Evolutionary conservation across 129 eudicot species (phyloP).

Genomic region (Artemisia tridentata): DNA sequence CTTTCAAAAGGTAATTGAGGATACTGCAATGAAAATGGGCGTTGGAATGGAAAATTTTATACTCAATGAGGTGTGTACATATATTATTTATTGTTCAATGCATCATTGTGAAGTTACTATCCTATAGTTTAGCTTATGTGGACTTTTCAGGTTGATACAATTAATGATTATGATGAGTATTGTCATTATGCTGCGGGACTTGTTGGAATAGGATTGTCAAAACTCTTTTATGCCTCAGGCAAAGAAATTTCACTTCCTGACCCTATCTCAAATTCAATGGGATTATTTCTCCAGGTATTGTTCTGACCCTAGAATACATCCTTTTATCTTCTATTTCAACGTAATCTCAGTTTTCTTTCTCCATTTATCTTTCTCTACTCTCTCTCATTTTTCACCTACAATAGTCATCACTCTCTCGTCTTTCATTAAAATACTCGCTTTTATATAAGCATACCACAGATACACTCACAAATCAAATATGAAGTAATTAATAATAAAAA

Average conservation of each 20-base stretch:
- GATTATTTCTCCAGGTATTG: constrained; percentile 91
- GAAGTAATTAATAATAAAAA: no score
- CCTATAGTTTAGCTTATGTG: constrained; percentile 17
- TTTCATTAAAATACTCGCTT: no score
- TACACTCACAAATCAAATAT: no score
- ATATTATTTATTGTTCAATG: background rate
- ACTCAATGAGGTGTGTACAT: constrained; percentile 67
- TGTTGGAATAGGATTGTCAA: constrained; percentile 95
- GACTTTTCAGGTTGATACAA: constrained; percentile 71
- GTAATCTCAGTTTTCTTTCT: no score
- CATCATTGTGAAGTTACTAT: background rate
- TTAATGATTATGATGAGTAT: constrained; percentile 92
- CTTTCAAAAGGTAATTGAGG: constrained; percentile 92
- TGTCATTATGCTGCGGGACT: constrained; percentile 99
- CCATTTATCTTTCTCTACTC: no score
- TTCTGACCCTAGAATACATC: background rate
- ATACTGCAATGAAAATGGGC: constrained; percentile 96
- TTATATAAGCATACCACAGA: no score
- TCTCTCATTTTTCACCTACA: no score
- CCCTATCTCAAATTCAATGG: constrained; percentile 88
- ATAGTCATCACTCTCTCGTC: no score
- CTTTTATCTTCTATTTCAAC: no score
- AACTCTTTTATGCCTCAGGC: constrained; percentile 94
- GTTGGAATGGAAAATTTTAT: constrained; percentile 99
- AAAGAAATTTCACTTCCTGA: constrained; percentile 72